A percentile compares a stretch with the other conserved stretches of the same genome.
Conservation (phyloP, 192 early-diverging fungal species). For the Umbelopsis ramanniana region DNA sequence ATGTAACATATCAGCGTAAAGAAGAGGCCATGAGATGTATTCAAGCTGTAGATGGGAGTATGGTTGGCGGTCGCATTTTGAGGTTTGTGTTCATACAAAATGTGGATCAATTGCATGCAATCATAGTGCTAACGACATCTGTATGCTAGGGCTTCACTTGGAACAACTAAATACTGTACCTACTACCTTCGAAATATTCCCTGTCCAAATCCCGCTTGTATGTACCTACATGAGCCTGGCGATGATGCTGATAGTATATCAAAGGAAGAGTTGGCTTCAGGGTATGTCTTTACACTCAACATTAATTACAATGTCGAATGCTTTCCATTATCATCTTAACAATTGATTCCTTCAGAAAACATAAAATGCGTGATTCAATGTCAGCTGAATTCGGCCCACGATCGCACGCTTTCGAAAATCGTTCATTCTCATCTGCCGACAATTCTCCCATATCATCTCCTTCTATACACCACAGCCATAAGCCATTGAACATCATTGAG, state of each 20-base stretch:
- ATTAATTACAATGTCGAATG: neutral
- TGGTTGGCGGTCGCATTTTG: constrained; percentile 83
- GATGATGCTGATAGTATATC: constrained; percentile 92
- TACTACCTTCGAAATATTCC: constrained; percentile 89
- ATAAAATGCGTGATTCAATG: constrained; percentile 37
- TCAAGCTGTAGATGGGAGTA: constrained; percentile 92
- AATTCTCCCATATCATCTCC: constrained; percentile 29
- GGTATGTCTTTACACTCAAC: constrained; percentile 41
- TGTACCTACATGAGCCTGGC: constrained; percentile 94
- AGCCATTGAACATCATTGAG: constrained; percentile 14
- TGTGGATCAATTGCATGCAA: neutral
- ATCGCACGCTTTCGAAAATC: constrained; percentile 8
- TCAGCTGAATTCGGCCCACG: constrained; percentile 24
- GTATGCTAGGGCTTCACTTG: constrained; percentile 81
- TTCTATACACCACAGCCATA: constrained; percentile 26
- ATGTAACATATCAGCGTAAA: constrained; percentile 89
- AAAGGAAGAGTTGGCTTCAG: constrained; percentile 86
- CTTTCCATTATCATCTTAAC: neutral
- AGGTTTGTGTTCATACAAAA: constrained; percentile 50
- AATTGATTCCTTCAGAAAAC: constrained; percentile 32
- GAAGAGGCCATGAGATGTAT: constrained; percentile 94
- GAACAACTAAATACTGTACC: constrained; percentile 98
- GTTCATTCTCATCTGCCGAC: constrained; percentile 8
- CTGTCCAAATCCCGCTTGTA: constrained; percentile 94
- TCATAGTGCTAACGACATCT: neutral